A percentile compares a stretch with the other conserved stretches of the same genome.
phyloP scores from a whole-genome alignment of 2,329 filamentous ascomycete genomes.

The Mariannaea sp. region DNA sequence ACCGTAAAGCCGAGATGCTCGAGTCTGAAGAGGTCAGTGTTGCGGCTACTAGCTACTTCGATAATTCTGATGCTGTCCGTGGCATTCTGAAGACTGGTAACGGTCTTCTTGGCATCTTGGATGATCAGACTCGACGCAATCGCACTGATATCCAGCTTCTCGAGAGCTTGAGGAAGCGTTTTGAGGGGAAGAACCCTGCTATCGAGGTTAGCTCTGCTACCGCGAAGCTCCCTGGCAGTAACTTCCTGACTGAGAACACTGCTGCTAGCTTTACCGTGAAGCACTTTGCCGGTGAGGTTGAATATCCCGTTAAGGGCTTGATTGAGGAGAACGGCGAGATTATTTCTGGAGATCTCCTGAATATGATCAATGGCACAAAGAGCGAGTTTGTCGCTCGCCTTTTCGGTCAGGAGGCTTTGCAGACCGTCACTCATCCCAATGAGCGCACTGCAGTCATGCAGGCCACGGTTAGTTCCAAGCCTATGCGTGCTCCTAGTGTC shows the following conservation, averaged over 20 bases:
- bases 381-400: constrained; percentile 87
- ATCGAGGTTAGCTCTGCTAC: constrained; percentile 79
- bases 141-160: constrained; percentile 88
- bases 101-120: constrained; percentile 88
- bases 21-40: constrained; percentile 94
- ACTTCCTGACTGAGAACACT: constrained; percentile 83
- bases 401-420: constrained; percentile 93
- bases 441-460: constrained; percentile 92
- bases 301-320: constrained; percentile 85
- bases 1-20: constrained; percentile 88
- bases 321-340: constrained; percentile 96
- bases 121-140: constrained; percentile 91
- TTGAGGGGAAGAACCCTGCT: constrained; percentile 91
- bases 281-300: constrained; percentile 95
- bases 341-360: constrained; percentile 94
- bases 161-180: constrained; percentile 88
- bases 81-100: constrained; percentile 92
- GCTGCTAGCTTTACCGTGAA: constrained; percentile 85
- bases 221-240: constrained; percentile 80
- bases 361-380: constrained; percentile 85
- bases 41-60: constrained; percentile 92
- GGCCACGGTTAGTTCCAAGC: constrained; percentile 94
- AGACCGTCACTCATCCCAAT: constrained; percentile 90
- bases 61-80: constrained; percentile 93
- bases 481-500: constrained; percentile 88